A percentile compares a stretch with the other conserved stretches of the same genome.
phyloP scores from a whole-genome alignment of 2,329 filamentous ascomycete species.

The Pestalotiopsis sp. region DNA sequence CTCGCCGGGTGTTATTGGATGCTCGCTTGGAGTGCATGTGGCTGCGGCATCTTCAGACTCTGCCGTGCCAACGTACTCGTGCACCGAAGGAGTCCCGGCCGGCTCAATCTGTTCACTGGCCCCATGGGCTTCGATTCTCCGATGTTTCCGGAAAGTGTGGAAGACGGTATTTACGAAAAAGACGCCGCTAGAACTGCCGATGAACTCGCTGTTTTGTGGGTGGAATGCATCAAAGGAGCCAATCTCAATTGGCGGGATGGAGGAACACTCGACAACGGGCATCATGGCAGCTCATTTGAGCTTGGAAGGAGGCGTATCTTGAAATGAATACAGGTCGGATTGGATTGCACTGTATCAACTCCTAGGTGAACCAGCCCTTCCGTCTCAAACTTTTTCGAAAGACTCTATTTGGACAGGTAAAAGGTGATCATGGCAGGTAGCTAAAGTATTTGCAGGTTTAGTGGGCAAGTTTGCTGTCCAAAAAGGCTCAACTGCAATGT shows the following conservation, averaged over 20 bases:
- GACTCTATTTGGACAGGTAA: too few relatives aligned
- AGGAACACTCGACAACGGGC: background rate
- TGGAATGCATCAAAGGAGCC: slow-evolving; percentile 43
- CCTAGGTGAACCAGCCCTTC: too few relatives aligned
- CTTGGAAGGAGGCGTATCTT: background rate
- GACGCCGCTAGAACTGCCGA: slow-evolving; percentile 54
- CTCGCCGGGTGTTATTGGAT: background rate
- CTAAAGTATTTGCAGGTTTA: too few relatives aligned
- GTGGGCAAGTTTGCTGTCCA: too few relatives aligned
- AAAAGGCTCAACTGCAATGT: too few relatives aligned
- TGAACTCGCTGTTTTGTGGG: slow-evolving; percentile 49
- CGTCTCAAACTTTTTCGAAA: too few relatives aligned
- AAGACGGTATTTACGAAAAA: slow-evolving; percentile 58
- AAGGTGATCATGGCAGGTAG: too few relatives aligned
- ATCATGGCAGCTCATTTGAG: background rate
- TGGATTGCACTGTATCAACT: too few relatives aligned
- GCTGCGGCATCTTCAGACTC: background rate
- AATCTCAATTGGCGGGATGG: slow-evolving; percentile 32
- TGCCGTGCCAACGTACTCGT: slow-evolving; percentile 1
- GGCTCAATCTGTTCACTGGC: slow-evolving; percentile 16
- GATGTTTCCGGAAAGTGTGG: slow-evolving; percentile 46
- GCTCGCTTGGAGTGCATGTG: background rate
- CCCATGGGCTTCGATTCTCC: slow-evolving; percentile 15
- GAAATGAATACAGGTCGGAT: background rate
- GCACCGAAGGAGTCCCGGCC: background rate